phyloP scores from a whole-genome alignment of 495 filamentous ascomycete species.

The Tricharina praecox region DNA sequence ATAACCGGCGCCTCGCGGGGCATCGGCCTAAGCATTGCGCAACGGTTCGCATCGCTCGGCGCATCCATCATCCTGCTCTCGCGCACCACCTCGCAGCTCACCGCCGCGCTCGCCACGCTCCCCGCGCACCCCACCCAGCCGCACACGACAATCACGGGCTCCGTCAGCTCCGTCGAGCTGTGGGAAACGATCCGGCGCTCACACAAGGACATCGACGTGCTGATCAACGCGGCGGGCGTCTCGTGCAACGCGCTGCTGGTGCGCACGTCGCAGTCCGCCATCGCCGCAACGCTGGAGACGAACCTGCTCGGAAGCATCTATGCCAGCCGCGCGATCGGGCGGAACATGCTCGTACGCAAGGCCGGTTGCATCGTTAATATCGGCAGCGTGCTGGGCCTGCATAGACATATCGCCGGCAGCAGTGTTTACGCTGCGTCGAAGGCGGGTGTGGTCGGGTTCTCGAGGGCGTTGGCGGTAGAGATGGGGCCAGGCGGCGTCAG shows the following conservation, averaged over 20 bases:
- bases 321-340: conserved; percentile 41
- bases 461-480: conserved; percentile 51
- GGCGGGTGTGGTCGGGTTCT: conserved; percentile 58
- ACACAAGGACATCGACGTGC: conserved; percentile 39
- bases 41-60: conserved; percentile 46
- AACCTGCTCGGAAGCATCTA: conserved; percentile 59
- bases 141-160: conserved; percentile 31
- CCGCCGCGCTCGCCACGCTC: conserved; percentile 21
- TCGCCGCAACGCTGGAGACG: conserved; percentile 40
- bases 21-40: conserved; percentile 52
- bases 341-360: conserved; percentile 30
- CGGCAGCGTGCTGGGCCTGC: conserved; percentile 32
- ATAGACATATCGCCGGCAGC: conserved; percentile 37
- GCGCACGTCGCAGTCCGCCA: conserved; percentile 27
- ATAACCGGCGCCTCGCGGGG: conserved; percentile 49
- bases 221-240: conserved; percentile 63
- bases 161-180: conserved; percentile 31
- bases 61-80: conserved; percentile 41
- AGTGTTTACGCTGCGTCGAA: conserved; percentile 65
- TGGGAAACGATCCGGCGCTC: conserved; percentile 33
- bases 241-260: conserved; percentile 43
- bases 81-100: conserved; percentile 31
- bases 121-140: conserved; percentile 5
- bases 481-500: conserved; percentile 40
- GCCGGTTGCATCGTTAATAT: conserved; percentile 61